These are phyloP conservation scores for Durio zibethinus DNA, from an alignment of 345 rosid genomes.

Conservation along the genomic window DNA sequence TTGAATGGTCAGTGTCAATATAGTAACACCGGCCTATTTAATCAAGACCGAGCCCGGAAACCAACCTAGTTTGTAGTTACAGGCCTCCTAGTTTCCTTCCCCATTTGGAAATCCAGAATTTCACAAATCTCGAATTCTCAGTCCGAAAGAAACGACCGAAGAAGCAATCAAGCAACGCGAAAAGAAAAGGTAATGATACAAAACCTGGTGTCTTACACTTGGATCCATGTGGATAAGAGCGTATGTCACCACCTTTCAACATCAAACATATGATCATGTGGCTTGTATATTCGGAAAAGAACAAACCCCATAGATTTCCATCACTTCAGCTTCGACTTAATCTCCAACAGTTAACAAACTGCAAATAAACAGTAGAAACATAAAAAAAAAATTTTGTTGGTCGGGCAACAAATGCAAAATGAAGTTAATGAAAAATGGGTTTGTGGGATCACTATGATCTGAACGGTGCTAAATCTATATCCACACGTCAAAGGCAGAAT, in stretches of 20 bases:
- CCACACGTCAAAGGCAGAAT: slow-evolving; percentile 12
- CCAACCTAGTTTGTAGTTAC: background rate
- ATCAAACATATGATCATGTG: slow-evolving; percentile 21
- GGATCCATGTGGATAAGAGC: background rate
- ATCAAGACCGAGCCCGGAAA: background rate
- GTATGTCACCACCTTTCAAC: slow-evolving; percentile 24
- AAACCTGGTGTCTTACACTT: background rate
- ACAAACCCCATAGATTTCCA: background rate
- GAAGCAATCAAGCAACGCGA: background rate
- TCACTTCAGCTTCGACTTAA: background rate
- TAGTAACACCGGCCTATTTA: background rate
- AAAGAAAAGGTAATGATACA: background rate
- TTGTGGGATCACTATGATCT: background rate
- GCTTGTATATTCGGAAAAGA: slow-evolving; percentile 28
- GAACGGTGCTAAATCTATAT: background rate
- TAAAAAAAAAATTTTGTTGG: background rate
- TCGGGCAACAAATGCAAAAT: no score
- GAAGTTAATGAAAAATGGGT: background rate
- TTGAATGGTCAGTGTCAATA: no score
- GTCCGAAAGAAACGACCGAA: background rate
- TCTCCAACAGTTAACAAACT: no score
- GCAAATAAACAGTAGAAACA: background rate
- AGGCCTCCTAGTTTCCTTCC: background rate
- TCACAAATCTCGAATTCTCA: background rate
- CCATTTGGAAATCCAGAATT: background rate